Conservation (phyloP, 192 early-diverging fungal genomes). For the Entophlyctis helioformis region DNA sequence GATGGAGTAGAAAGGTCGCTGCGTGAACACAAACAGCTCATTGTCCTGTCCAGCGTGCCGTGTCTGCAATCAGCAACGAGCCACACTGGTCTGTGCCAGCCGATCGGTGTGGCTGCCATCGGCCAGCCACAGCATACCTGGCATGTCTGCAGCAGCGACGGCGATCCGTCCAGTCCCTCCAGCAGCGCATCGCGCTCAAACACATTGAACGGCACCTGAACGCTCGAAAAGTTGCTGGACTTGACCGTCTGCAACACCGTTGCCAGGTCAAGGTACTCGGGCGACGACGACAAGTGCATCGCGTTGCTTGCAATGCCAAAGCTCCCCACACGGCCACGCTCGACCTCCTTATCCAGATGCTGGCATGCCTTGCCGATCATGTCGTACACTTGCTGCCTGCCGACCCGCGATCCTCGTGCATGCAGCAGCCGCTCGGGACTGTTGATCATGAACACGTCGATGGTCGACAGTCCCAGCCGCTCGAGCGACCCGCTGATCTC, state of each 20-base stretch:
- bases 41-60: slow-evolving; percentile 32
- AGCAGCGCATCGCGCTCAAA: slow-evolving; percentile 52
- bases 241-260: slow-evolving; percentile 15
- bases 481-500: slow-evolving; percentile 42
- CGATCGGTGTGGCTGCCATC: no score
- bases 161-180: slow-evolving; percentile 8
- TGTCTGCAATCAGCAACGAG: background rate
- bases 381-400: slow-evolving; percentile 34
- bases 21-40: slow-evolving; percentile 50
- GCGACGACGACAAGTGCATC: slow-evolving; percentile 36
- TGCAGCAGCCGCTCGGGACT: slow-evolving; percentile 60
- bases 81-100: slow-evolving; percentile 2
- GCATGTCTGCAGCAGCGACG: slow-evolving; percentile 11
- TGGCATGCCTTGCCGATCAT: slow-evolving; percentile 39
- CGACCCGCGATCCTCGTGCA: slow-evolving; percentile 18
- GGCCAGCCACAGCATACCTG: no score
- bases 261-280: slow-evolving; percentile 48
- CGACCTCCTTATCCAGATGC: slow-evolving; percentile 55
- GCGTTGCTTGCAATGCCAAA: slow-evolving; percentile 65
- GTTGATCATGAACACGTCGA: slow-evolving; percentile 70
- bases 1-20: slow-evolving; percentile 61
- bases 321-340: slow-evolving; percentile 40
- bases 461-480: slow-evolving; percentile 33
- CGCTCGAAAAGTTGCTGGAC: slow-evolving; percentile 38
- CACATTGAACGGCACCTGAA: slow-evolving; percentile 64